phyloP scores from a whole-genome alignment of 1,284 basidiomycete species.

The Ceratobasidium sp. region DNA sequence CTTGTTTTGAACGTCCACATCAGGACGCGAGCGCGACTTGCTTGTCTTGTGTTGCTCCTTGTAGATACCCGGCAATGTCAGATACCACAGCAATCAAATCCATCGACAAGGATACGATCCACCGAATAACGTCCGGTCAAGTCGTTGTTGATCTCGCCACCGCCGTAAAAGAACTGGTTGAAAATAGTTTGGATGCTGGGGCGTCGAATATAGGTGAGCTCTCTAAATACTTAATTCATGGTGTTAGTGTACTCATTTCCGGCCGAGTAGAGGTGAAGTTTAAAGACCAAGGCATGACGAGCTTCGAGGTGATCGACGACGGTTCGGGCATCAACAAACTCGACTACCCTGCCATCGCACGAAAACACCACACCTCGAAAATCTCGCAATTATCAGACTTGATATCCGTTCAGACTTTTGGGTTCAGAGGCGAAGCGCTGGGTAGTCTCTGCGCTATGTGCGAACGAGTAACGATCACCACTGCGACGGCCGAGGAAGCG shows the following conservation, averaged over 20 bases:
- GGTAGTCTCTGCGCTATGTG: slow-evolving; percentile 92
- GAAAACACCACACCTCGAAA: slow-evolving; percentile 97
- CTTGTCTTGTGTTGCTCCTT: not conserved
- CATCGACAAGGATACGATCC: slow-evolving; percentile 84
- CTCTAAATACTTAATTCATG: not conserved
- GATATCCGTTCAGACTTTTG: slow-evolving; percentile 84
- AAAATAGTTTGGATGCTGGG: slow-evolving; percentile 95
- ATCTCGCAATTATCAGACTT: slow-evolving; percentile 84
- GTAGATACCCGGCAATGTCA: slow-evolving; percentile 23
- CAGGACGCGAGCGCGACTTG: not conserved
- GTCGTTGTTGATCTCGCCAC: slow-evolving; percentile 95
- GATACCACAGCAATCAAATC: slow-evolving; percentile 61
- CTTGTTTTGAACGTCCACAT: not conserved
- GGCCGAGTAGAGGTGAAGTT: slow-evolving; percentile 86
- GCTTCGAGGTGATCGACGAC: slow-evolving; percentile 93
- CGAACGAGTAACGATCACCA: slow-evolving; percentile 78
- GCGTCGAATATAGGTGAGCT: slow-evolving; percentile 87
- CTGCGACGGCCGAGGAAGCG: slow-evolving; percentile 76
- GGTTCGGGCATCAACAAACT: slow-evolving; percentile 85
- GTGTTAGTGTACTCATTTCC: not conserved
- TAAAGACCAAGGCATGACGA: slow-evolving; percentile 88
- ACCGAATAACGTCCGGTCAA: slow-evolving; percentile 92
- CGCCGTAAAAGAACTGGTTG: slow-evolving; percentile 95
- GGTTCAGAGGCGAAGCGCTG: slow-evolving; percentile 96
- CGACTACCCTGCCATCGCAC: slow-evolving; percentile 86